Evolutionary conservation across 768 basidiomycete genomes (phyloP).

Genomic region (Rhizopogon rudus): DNA sequence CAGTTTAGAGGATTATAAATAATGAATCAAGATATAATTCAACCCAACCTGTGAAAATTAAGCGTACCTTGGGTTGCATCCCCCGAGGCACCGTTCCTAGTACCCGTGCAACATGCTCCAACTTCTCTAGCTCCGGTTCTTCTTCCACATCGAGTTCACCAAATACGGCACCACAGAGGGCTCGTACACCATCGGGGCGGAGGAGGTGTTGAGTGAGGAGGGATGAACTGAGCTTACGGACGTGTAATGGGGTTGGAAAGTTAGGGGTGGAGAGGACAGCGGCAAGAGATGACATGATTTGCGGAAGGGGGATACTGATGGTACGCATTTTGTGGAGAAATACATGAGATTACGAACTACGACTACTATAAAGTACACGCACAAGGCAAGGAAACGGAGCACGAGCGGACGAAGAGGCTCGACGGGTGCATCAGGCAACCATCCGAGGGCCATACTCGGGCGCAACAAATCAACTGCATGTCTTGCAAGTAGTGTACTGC

Average conservation of each 20-base stretch:
- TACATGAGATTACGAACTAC: slow-evolving; percentile 3
- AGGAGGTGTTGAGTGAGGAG: slow-evolving; percentile 68
- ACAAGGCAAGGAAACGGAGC: slow-evolving; percentile 60
- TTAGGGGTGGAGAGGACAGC: slow-evolving; percentile 41
- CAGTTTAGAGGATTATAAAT: background rate
- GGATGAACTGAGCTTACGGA: slow-evolving; percentile 53
- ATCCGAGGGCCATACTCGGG: slow-evolving; percentile 62
- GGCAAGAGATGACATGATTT: slow-evolving; percentile 63
- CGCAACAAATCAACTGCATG: slow-evolving; percentile 56
- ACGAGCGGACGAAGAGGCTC: slow-evolving; percentile 46
- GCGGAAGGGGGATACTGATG: slow-evolving; percentile 52
- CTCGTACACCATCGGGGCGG: slow-evolving; percentile 64
- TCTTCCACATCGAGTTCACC: slow-evolving; percentile 51
- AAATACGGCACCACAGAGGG: slow-evolving; percentile 65
- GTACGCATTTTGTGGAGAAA: background rate
- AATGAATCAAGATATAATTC: background rate
- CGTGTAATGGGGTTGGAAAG: slow-evolving; percentile 38
- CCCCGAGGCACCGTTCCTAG: slow-evolving; percentile 58
- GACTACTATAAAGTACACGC: slow-evolving; percentile 26
- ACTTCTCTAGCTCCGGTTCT: slow-evolving; percentile 57
- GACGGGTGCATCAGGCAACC: slow-evolving; percentile 54
- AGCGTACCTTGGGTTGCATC: slow-evolving; percentile 49
- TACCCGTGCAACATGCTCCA: slow-evolving; percentile 66
- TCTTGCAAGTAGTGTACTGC: slow-evolving; percentile 50
- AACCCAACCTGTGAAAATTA: background rate